phyloP scores from a whole-genome alignment of 768 basidiomycete species.

The Lactifluus hygrophoroides region DNA sequence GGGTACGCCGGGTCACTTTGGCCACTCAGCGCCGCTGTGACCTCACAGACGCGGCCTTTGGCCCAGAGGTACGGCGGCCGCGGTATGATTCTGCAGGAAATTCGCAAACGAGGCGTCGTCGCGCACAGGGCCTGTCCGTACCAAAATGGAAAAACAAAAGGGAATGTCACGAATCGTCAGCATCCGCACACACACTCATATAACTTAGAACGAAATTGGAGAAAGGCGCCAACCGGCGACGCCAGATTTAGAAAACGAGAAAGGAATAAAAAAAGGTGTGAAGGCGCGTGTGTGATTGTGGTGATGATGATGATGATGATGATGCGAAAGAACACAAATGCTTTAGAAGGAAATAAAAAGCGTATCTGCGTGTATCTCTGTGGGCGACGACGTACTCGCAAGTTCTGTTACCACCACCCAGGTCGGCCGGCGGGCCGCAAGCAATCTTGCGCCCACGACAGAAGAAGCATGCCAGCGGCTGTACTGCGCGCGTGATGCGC shows the following conservation, averaged over 20 bases:
- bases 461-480: constrained; percentile 16
- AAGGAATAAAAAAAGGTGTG: background rate
- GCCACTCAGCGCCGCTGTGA: background rate
- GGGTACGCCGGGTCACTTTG: background rate
- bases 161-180: background rate
- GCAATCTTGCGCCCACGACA: constrained; percentile 18
- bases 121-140: constrained; percentile 12
- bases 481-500: constrained; percentile 9
- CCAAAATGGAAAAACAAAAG: background rate
- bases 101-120: constrained; percentile 15
- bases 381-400: constrained; percentile 13
- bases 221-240: background rate
- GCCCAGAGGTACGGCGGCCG: constrained; percentile 10
- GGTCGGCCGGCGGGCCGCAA: constrained; percentile 5
- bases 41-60: background rate
- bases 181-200: background rate
- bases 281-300: background rate
- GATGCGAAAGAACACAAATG: background rate
- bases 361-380: background rate
- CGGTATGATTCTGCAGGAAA: constrained; percentile 16
- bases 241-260: background rate
- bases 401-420: constrained; percentile 1
- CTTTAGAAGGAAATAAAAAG: background rate
- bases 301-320: background rate
- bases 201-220: background rate